Evolutionary conservation across 345 rosid species (phyloP), one percentile per base, ranked within the genome.

Genomic region (Mallotus nudiflorus): DNA sequence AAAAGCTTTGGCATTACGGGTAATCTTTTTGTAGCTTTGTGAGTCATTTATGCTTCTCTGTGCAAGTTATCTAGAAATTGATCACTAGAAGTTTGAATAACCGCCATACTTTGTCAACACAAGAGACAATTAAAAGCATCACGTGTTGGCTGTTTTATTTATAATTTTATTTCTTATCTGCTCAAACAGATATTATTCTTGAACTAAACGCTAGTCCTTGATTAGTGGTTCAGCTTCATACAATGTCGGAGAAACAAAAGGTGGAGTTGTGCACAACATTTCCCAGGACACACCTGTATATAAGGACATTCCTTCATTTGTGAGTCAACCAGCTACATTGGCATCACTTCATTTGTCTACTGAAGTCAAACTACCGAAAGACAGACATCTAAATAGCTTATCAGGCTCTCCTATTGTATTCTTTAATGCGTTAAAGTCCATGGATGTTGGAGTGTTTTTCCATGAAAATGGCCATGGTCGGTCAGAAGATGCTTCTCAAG

Each of bases 1-100:
- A 16, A 87, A 91, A 82, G 84, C 82, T 72, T 75, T 91, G 77
- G 88, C 90, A 16, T 65, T 82, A 59, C 76, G 76, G 88, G 97
- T 91, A 83, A 73, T 63, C 13, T 40, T n/a, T n/a, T n/a, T n/a
- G n/a, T n/a, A n/a, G n/a, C n/a, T n/a, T n/a, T n/a, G n/a, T n/a
- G n/a, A n/a, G n/a, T n/a, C n/a, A n/a, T n/a, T n/a, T n/a, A n/a
- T n/a, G n/a, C n/a, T n/a, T n/a, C n/a, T n/a, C n/a, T n/a, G n/a
- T n/a, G n/a, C n/a, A n/a, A n/a, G n/a, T n/a, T n/a, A n/a, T n/a
- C n/a, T n/a, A n/a, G n/a, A n/a, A n/a, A n/a, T n/a, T n/a, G n/a
- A n/a, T n/a, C n/a, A n/a, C n/a, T n/a, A n/a, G n/a, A n/a, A n/a
- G n/a, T n/a, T n/a, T n/a, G n/a, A n/a, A n/a, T n/a, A n/a, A n/a